Percentiles rank a stretch among this genome's conserved stretches.
Evolutionary conservation across 139 green algal genomes (phyloP).

Genomic region (Bryopsis sp.): DNA sequence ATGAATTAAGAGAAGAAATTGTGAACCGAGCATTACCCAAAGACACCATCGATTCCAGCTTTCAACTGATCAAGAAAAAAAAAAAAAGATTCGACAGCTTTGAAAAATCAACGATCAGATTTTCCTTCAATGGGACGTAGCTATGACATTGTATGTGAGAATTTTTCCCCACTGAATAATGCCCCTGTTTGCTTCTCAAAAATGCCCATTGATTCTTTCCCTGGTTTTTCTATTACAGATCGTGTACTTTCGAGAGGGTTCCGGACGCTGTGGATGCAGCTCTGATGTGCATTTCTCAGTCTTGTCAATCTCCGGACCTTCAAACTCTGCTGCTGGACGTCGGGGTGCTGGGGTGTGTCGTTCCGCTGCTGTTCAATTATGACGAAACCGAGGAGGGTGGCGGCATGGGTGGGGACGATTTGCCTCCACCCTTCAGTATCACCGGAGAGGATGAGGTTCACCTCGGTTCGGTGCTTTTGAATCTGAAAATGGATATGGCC

Average conservation of each 20-base stretch:
- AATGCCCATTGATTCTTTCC: too few relatives aligned
- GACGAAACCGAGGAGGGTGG: constrained; percentile 56
- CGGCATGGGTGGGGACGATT: constrained; percentile 10
- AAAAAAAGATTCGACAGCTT: too few relatives aligned
- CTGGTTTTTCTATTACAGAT: constrained; percentile 17
- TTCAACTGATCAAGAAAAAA: too few relatives aligned
- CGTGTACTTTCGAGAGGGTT: constrained; percentile 41
- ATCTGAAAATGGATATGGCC: constrained; percentile 25
- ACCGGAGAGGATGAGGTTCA: not conserved
- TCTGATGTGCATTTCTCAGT: constrained; percentile 45
- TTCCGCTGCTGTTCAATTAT: constrained; percentile 71
- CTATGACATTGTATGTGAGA: too few relatives aligned
- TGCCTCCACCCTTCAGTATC: constrained; percentile 16
- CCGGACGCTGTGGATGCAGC: constrained; percentile 63
- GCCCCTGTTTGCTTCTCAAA: too few relatives aligned
- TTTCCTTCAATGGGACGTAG: too few relatives aligned
- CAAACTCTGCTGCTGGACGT: constrained; percentile 46
- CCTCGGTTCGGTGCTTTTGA: constrained; percentile 23
- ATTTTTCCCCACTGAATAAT: too few relatives aligned
- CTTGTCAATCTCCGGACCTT: constrained; percentile 38
- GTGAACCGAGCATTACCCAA: too few relatives aligned
- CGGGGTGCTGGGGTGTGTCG: constrained; percentile 48
- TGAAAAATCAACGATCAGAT: too few relatives aligned
- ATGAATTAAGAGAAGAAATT: too few relatives aligned
- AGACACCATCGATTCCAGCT: too few relatives aligned